Evolutionary conservation across 768 basidiomycete genomes (phyloP).

Genomic region (Hericium erinaceus): DNA sequence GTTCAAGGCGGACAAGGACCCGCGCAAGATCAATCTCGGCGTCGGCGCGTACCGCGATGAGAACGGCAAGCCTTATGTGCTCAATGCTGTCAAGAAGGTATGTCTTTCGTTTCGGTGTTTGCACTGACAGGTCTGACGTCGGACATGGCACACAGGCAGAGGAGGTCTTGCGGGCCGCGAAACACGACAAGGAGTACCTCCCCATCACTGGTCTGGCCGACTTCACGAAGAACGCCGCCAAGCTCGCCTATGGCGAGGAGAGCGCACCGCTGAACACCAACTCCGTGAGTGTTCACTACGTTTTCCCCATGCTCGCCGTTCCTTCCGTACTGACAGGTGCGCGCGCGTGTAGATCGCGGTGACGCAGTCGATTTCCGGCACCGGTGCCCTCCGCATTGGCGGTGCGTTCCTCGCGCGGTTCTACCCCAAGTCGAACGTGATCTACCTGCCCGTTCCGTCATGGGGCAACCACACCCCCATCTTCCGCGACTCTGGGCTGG

Average conservation of each 20-base stretch:
- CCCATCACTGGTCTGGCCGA: constrained; percentile 86
- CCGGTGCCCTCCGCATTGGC: constrained; percentile 93
- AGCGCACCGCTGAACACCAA: constrained; percentile 63
- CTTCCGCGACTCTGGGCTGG: constrained; percentile 89
- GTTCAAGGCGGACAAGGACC: constrained; percentile 90
- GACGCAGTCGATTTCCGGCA: constrained; percentile 95
- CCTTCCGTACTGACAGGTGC: constrained; percentile 6
- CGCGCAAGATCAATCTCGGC: constrained; percentile 94
- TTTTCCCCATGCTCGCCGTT: background rate
- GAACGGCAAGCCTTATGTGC: constrained; percentile 89
- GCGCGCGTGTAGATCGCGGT: constrained; percentile 52
- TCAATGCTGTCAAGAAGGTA: constrained; percentile 84
- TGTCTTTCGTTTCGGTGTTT: background rate
- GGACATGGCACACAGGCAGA: constrained; percentile 49
- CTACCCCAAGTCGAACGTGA: constrained; percentile 77
- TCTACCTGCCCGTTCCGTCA: constrained; percentile 88
- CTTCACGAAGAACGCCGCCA: constrained; percentile 80
- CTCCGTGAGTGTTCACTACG: constrained; percentile 40
- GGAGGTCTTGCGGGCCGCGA: constrained; percentile 51
- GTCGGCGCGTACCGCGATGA: constrained; percentile 96
- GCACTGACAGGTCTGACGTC: background rate
- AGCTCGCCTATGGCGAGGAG: constrained; percentile 85
- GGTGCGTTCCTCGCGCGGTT: constrained; percentile 86
- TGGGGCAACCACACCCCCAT: constrained; percentile 97
- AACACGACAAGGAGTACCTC: constrained; percentile 90